Conservation (phyloP, 1,139 yeast genomes). For the Suhomyces taliae region DNA sequence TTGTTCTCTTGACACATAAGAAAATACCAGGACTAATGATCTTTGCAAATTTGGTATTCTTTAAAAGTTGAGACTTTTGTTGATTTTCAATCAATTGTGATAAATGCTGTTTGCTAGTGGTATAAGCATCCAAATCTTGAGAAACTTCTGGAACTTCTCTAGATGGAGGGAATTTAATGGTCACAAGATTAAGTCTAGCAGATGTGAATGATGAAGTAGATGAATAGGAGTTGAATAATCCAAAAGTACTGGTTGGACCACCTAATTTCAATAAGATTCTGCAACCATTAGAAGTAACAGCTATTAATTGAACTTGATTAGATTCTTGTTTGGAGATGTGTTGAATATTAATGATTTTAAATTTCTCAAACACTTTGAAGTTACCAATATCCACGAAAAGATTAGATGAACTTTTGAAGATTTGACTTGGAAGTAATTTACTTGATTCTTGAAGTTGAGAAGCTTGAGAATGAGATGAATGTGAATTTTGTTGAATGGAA, state of each 20-base stretch:
- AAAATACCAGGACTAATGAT: slow-evolving; percentile 84
- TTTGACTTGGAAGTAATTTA: slow-evolving; percentile 46
- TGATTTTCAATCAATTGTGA: slow-evolving; percentile 45
- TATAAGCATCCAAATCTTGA: slow-evolving; percentile 46
- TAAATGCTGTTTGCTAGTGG: slow-evolving; percentile 41
- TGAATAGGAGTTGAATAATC: slow-evolving; percentile 27
- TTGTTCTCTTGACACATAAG: slow-evolving; percentile 49
- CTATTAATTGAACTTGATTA: slow-evolving; percentile 70
- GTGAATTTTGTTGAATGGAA: slow-evolving; percentile 18
- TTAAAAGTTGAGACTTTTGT: slow-evolving; percentile 47
- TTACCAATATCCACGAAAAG: slow-evolving; percentile 48
- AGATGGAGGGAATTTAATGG: slow-evolving; percentile 77
- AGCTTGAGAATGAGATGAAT: slow-evolving; percentile 21
- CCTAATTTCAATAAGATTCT: slow-evolving; percentile 67
- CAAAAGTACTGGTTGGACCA: slow-evolving; percentile 25
- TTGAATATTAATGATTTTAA: slow-evolving; percentile 63
- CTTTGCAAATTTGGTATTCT: slow-evolving; percentile 48
- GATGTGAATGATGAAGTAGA: slow-evolving; percentile 13
- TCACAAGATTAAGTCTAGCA: slow-evolving; percentile 36
- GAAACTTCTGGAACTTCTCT: slow-evolving; percentile 59
- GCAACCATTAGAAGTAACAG: slow-evolving; percentile 83
- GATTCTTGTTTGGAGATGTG: slow-evolving; percentile 67
- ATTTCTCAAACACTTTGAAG: slow-evolving; percentile 44
- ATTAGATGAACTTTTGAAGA: slow-evolving; percentile 59
- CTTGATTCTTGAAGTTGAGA: slow-evolving; percentile 37